These are phyloP conservation scores for Tricholoma saponaceum DNA, from an alignment of 768 basidiomycete species.

Conservation along the genomic window DNA sequence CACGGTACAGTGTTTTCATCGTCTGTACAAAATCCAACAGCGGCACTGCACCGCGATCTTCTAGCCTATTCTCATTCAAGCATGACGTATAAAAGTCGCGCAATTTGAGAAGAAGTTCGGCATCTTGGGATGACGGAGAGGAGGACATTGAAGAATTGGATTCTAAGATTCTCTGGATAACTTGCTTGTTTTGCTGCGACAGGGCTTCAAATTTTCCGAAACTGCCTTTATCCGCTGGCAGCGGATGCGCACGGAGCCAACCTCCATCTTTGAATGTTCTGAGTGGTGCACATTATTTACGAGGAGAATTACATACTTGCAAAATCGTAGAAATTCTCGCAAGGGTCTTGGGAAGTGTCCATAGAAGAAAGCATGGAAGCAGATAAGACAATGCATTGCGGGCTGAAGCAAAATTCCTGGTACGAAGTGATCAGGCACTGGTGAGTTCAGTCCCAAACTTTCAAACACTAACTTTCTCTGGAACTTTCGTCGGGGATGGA, in stretches of 20 bases:
- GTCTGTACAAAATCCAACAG: constrained; percentile 62
- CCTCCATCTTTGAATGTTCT: constrained; percentile 67
- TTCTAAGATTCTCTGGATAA: constrained; percentile 72
- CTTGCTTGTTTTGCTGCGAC: constrained; percentile 69
- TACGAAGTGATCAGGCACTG: constrained; percentile 5
- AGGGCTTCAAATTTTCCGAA: constrained; percentile 73
- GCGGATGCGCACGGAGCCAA: constrained; percentile 78
- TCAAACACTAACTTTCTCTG: constrained; percentile 43
- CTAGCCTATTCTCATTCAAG: constrained; percentile 71
- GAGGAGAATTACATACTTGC: constrained; percentile 59
- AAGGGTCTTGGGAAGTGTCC: constrained; percentile 84
- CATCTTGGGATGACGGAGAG: constrained; percentile 40
- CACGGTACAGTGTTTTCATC: constrained; percentile 56
- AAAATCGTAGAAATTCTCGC: constrained; percentile 92
- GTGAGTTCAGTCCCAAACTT: not conserved
- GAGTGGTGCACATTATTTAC: not conserved
- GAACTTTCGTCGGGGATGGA: constrained; percentile 49
- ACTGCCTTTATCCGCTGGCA: constrained; percentile 81
- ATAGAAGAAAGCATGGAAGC: constrained; percentile 77
- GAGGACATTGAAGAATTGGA: constrained; percentile 32
- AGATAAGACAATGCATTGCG: constrained; percentile 79
- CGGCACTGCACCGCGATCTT: constrained; percentile 69
- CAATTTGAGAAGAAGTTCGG: constrained; percentile 56
- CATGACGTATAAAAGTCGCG: constrained; percentile 78
- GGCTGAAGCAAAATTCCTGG: constrained; percentile 67